Evolutionary conservation across 306 rosid species (phyloP).

Genomic region (Vigna radiata): DNA sequence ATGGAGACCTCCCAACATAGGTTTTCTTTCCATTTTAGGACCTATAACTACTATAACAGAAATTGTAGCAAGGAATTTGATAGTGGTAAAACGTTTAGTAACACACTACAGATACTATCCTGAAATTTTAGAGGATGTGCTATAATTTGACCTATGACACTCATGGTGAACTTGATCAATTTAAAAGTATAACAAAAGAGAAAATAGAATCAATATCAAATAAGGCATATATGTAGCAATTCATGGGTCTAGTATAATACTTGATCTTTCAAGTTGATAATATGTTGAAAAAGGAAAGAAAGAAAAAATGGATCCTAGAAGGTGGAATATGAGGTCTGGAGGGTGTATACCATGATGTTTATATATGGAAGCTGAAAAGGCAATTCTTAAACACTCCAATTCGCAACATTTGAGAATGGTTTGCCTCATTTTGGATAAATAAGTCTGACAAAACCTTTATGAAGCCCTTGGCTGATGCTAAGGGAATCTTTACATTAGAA

Average conservation of each 20-base stretch:
- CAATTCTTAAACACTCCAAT: background rate
- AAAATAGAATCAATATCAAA: background rate
- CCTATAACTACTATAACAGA: background rate
- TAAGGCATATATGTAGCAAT: background rate
- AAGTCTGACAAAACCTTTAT: background rate
- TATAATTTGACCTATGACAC: background rate
- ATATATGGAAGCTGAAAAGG: background rate
- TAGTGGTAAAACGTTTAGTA: background rate
- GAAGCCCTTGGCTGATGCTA: background rate
- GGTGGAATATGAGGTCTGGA: background rate
- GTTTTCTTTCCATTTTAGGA: background rate
- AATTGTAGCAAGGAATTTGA: background rate
- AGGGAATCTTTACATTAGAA: background rate
- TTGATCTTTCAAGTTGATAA: constrained; percentile 4
- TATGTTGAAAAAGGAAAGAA: background rate
- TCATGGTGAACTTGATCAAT: background rate
- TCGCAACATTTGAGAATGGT: background rate
- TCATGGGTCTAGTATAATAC: background rate
- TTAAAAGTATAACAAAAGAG: background rate
- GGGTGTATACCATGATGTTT: background rate
- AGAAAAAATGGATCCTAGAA: background rate
- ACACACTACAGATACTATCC: background rate
- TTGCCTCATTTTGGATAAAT: background rate
- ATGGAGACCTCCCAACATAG: background rate
- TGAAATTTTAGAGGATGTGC: background rate